Base-by-base conservation (phyloP, 2,329 filamentous ascomycete species). In the Daldinia eschscholtzii region DNA sequence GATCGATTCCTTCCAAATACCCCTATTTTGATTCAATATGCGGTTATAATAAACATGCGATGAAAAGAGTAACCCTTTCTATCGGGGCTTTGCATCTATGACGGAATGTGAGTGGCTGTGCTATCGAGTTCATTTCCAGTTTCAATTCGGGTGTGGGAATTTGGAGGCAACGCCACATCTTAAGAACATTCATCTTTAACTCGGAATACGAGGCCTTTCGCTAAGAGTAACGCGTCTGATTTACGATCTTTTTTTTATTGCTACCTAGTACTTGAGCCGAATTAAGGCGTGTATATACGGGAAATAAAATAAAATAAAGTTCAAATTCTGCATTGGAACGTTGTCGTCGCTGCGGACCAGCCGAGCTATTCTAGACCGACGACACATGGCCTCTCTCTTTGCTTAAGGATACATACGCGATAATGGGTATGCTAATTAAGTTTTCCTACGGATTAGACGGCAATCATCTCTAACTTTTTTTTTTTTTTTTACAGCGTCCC, bases 401-500 rank as follows among this genome's bases (percentile, higher is more conserved):
- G 12, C 44, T 26, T 64, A 57, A 58, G 46, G 18, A 42, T 60
- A 42, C 59, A 52, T 26, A 57, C 59, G 65, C 68, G 57, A 68
- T 41, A 68, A 71, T 71, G 68, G 68, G 68, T 70, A 64, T 61
- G 65, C 35, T 46, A 53, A 56, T 57, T 3, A 6, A 56, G 18
- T n/a, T 6, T 48, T 12, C 6, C 13, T 39, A n/a, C 12, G 6
- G 20, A 28, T 33, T 48, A 41, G 7, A 48, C 30, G 26, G 41
- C 20, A 2, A 12, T 41, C 4, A 10, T 52, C n/a, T n/a, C 65
- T 72, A 67, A 73, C 53, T 52, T 62, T 33, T 10, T 35, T 57
- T 20, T 58, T 28, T 52, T 62, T 33, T 10, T 35, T 57, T 20
- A 58, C 26, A 76, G 76, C 72, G 68, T 80, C 79, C 48, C 75